phyloP scores from a whole-genome alignment of 495 filamentous ascomycete species.

The Penicillium ochrochloron region DNA sequence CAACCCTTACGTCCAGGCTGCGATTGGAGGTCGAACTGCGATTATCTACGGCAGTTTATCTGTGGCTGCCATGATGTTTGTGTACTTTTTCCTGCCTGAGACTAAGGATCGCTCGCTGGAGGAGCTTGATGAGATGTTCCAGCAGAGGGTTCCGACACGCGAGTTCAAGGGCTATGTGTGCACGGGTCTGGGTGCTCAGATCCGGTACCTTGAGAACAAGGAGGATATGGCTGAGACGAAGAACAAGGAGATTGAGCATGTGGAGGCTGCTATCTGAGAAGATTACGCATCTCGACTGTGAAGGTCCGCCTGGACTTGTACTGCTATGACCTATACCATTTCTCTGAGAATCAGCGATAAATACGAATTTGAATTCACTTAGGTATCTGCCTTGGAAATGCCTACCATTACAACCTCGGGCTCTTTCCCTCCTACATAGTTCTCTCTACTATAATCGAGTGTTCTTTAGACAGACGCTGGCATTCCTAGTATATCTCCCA shows the following conservation, averaged over 20 bases:
- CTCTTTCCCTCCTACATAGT: no score
- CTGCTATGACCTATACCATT: no score
- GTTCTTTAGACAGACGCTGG: no score
- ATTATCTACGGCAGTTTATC: slow-evolving; percentile 2
- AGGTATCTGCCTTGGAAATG: no score
- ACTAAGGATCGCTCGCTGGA: slow-evolving; percentile 45
- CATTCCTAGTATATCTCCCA: no score
- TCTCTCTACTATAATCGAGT: no score
- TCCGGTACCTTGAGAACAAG: neutral
- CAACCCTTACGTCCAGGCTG: neutral
- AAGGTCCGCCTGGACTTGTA: no score
- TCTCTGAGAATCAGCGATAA: no score
- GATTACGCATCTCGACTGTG: neutral
- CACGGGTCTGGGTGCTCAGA: neutral
- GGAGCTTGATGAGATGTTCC: slow-evolving; percentile 28
- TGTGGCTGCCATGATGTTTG: slow-evolving; percentile 45
- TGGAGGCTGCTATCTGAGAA: neutral
- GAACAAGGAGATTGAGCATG: neutral
- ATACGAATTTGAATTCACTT: no score
- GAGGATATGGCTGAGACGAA: neutral
- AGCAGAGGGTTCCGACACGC: slow-evolving; percentile 10
- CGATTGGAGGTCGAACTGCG: neutral
- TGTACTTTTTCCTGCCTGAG: slow-evolving; percentile 51
- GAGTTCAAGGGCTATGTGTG: slow-evolving; percentile 14
- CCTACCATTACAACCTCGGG: no score